phyloP scores from a whole-genome alignment of 805 yeast species.

The Geotrichum ghanense region DNA sequence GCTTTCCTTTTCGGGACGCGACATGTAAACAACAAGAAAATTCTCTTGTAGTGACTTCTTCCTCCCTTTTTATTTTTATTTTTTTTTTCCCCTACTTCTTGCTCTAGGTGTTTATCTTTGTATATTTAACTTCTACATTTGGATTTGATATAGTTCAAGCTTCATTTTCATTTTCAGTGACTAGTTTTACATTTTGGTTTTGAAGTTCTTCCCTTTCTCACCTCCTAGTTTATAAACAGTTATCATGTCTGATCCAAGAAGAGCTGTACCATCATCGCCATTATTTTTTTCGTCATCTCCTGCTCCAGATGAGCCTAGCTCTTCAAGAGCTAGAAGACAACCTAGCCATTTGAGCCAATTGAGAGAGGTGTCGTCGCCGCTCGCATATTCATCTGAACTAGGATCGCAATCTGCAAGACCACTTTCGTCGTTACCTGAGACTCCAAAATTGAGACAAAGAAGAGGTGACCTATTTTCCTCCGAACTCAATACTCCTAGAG shows the following conservation, averaged over 20 bases:
- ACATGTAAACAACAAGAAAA: conserved; percentile 1
- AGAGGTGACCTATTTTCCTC: conserved; percentile 73
- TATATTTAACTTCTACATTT: no score
- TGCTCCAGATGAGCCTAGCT: conserved; percentile 4
- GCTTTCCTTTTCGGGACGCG: background rate
- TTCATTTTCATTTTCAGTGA: no score
- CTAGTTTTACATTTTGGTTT: no score
- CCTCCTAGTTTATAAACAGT: background rate
- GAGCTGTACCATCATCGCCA: conserved; percentile 8
- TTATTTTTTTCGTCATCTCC: conserved; percentile 13
- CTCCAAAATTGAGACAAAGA: conserved; percentile 23
- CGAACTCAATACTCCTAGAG: conserved; percentile 55
- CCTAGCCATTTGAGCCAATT: conserved; percentile 7
- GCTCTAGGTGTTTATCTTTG: no score
- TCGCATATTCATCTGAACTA: background rate
- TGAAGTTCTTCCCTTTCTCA: no score
- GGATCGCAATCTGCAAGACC: background rate
- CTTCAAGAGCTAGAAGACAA: background rate
- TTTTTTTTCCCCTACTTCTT: no score
- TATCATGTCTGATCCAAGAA: background rate
- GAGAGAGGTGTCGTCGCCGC: background rate
- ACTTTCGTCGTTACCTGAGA: background rate
- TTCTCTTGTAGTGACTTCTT: background rate
- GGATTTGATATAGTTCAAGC: no score
- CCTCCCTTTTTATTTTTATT: background rate